These are phyloP conservation scores for Tetrapisispora nanseiensis DNA, from an alignment of 805 yeast species.

Conservation along the genomic window DNA sequence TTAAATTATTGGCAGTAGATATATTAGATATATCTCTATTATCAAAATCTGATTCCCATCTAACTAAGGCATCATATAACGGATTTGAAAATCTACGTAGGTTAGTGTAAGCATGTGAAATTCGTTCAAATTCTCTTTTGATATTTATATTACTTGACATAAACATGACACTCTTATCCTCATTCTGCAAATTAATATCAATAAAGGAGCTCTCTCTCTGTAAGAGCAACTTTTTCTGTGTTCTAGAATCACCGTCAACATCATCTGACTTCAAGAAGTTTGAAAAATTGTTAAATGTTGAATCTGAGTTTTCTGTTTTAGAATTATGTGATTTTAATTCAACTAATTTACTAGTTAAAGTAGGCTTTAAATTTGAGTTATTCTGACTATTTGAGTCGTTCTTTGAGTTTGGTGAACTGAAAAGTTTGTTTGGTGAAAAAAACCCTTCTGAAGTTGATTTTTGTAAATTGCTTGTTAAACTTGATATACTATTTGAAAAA, in stretches of 20 bases:
- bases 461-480: conserved; percentile 25
- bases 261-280: conserved; percentile 33
- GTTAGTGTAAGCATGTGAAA: conserved; percentile 62
- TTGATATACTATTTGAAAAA: conserved; percentile 26
- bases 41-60: conserved; percentile 31
- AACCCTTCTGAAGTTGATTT: conserved; percentile 13
- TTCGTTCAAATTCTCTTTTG: conserved; percentile 68
- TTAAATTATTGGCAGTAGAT: background rate
- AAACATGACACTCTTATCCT: conserved; percentile 19
- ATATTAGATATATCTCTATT: background rate
- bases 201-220: conserved; percentile 66
- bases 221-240: conserved; percentile 78
- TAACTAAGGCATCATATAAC: conserved; percentile 47
- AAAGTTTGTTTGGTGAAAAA: conserved; percentile 1
- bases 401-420: background rate
- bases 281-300: conserved; percentile 30
- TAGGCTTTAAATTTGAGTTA: background rate
- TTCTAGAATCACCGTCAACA: conserved; percentile 48
- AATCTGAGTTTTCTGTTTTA: background rate
- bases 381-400: background rate
- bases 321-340: background rate
- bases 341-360: background rate
- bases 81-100: conserved; percentile 67
- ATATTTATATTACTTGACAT: conserved; percentile 45
- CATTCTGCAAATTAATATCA: conserved; percentile 36